Evolutionary conservation across 257 asterid genomes (phyloP).

Genomic region (Solanum dulcamara): DNA sequence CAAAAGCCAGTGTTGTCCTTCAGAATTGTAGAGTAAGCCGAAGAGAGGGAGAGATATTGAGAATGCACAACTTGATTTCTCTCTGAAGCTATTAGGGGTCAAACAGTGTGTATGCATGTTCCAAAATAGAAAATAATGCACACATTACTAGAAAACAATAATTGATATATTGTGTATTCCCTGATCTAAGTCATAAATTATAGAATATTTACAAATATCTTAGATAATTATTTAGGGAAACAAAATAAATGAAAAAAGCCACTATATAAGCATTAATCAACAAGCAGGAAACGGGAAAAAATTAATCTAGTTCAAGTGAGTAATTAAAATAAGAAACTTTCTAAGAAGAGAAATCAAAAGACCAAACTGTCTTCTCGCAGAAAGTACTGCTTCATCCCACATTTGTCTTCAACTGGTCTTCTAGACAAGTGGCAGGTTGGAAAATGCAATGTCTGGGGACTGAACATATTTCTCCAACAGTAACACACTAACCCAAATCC

Average conservation of each 20-base stretch:
- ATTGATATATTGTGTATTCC: neutral
- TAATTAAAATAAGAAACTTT: neutral
- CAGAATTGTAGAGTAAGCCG: neutral
- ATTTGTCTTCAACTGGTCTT: neutral
- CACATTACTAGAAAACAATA: neutral
- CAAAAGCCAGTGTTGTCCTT: neutral
- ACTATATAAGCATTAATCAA: neutral
- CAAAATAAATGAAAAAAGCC: neutral
- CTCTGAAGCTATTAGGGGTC: neutral
- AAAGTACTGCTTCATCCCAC: neutral
- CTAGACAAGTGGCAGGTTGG: neutral
- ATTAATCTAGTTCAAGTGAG: neutral
- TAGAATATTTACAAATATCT: neutral
- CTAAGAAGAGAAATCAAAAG: neutral
- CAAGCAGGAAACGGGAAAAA: neutral
- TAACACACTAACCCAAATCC: neutral
- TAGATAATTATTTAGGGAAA: too few species aligned
- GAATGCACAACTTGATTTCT: neutral
- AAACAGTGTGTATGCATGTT: neutral
- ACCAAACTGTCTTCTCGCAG: neutral
- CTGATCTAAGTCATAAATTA: neutral
- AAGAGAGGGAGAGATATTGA: neutral
- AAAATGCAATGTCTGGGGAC: neutral
- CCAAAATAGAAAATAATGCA: neutral
- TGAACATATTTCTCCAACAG: neutral